These are phyloP conservation scores for Apiospora koreana DNA, from an alignment of 2,329 filamentous ascomycete genomes.

Conservation along the genomic window DNA sequence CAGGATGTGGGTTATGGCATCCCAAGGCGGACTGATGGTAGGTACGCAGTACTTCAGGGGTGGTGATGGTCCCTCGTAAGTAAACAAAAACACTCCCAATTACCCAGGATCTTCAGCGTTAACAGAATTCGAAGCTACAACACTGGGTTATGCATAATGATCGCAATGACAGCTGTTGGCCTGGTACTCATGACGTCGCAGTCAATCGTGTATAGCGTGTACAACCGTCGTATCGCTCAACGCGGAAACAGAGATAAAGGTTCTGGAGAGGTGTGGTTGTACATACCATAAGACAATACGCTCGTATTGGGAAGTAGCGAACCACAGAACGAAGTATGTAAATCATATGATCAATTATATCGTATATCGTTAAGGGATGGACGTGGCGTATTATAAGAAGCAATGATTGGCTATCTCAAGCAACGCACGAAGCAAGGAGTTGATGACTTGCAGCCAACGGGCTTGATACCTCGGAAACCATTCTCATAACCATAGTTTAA, in stretches of 20 bases:
- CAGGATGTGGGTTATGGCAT: slow-evolving; percentile 50
- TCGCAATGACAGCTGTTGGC: slow-evolving; percentile 43
- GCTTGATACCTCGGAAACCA: too few species aligned
- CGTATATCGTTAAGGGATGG: too few species aligned
- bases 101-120: not conserved
- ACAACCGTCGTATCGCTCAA: slow-evolving; percentile 35
- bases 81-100: not conserved
- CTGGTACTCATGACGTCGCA: slow-evolving; percentile 42
- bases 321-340: not conserved
- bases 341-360: not conserved
- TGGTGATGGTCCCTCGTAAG: slow-evolving; percentile 42
- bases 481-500: too few species aligned
- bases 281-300: not conserved
- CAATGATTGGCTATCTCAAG: too few species aligned
- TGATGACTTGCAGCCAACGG: too few species aligned
- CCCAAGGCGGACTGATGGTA: slow-evolving; percentile 51
- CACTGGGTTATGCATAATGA: slow-evolving; percentile 45
- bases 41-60: slow-evolving; percentile 51
- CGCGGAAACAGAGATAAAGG: not conserved
- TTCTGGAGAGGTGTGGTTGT: not conserved
- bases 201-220: slow-evolving; percentile 37
- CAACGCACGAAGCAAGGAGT: too few species aligned
- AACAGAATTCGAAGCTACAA: slow-evolving; percentile 35
- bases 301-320: not conserved
- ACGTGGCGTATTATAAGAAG: too few species aligned